Evolutionary conservation across 1,284 basidiomycete species (phyloP).

Genomic region (Cystobasidium slooffiae): DNA sequence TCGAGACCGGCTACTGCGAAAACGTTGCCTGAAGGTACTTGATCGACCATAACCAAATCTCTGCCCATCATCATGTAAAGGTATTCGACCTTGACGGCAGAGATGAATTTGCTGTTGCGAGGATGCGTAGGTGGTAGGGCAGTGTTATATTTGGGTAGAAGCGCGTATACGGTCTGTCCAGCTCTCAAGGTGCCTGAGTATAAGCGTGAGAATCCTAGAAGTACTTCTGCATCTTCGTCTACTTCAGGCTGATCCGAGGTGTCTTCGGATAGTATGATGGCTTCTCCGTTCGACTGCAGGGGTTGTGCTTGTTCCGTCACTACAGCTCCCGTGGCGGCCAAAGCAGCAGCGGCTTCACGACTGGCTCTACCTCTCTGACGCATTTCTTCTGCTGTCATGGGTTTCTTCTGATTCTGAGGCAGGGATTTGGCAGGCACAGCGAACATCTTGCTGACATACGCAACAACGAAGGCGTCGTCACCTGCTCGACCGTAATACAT

Average conservation of each 20-base stretch:
- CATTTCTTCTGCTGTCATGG: conserved; percentile 85
- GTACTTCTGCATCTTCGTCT: conserved; percentile 62
- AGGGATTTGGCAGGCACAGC: conserved; percentile 78
- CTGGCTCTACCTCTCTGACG: conserved; percentile 70
- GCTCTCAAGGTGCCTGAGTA: conserved; percentile 83
- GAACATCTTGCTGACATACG: conserved; percentile 99
- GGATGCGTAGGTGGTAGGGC: conserved; percentile 69
- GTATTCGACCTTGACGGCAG: conserved; percentile 69
- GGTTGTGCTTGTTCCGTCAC: conserved; percentile 54
- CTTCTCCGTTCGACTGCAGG: conserved; percentile 33
- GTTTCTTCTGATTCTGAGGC: conserved; percentile 79
- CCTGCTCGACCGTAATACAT: conserved; percentile 71
- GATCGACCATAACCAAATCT: conserved; percentile 80
- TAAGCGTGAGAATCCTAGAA: conserved; percentile 90
- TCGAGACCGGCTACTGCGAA: conserved; percentile 91
- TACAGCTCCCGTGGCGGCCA: conserved; percentile 54
- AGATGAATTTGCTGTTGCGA: conserved; percentile 70
- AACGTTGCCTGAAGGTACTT: conserved; percentile 91
- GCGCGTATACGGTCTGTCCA: conserved; percentile 70
- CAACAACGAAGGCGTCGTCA: conserved; percentile 65
- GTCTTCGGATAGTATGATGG: conserved; percentile 53
- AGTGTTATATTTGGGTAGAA: conserved; percentile 89
- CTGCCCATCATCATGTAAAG: conserved; percentile 99
- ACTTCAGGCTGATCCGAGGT: conserved; percentile 47
- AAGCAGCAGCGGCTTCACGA: conserved; percentile 55